Evolutionary conservation across 768 basidiomycete genomes (phyloP).

Genomic region (Hericium erinaceus): DNA sequence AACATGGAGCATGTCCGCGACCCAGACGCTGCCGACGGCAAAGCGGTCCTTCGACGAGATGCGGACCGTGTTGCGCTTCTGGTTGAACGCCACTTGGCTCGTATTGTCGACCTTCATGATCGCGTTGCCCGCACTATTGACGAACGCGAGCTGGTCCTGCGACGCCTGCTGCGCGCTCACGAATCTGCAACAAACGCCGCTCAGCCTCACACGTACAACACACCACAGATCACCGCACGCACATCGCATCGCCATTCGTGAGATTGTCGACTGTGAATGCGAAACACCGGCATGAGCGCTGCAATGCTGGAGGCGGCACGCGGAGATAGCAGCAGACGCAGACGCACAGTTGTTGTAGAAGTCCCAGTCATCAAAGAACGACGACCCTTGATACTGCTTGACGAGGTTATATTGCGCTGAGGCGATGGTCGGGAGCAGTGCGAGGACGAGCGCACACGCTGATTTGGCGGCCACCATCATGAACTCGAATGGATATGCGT

Average conservation of each 20-base stretch:
- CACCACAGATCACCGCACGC: conserved; percentile 7
- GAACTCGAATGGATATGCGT: no score
- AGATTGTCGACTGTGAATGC: conserved; percentile 48
- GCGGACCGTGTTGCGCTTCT: conserved; percentile 63
- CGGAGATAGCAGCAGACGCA: neutral
- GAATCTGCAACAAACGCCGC: conserved; percentile 29
- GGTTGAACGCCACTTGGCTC: conserved; percentile 35
- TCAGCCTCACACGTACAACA: neutral
- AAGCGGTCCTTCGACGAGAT: conserved; percentile 48
- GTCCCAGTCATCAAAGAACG: conserved; percentile 11
- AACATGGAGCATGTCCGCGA: conserved; percentile 1
- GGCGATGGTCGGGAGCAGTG: conserved; percentile 1
- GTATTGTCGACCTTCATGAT: conserved; percentile 74
- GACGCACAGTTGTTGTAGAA: conserved; percentile 12
- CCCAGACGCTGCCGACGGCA: conserved; percentile 45
- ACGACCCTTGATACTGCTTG: conserved; percentile 6
- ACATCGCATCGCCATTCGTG: conserved; percentile 57
- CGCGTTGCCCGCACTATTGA: conserved; percentile 61
- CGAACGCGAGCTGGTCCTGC: conserved; percentile 45
- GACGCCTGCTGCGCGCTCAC: conserved; percentile 34
- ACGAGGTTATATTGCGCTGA: conserved; percentile 7
- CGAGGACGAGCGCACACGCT: neutral
- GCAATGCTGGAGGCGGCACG: neutral
- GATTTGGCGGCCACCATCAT: neutral
- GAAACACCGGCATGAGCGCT: neutral